A percentile compares a stretch with the other conserved stretches of the same genome.
Evolutionary conservation across 2,329 filamentous ascomycete genomes (phyloP).

Genomic region (Arthrobotrys iridis): DNA sequence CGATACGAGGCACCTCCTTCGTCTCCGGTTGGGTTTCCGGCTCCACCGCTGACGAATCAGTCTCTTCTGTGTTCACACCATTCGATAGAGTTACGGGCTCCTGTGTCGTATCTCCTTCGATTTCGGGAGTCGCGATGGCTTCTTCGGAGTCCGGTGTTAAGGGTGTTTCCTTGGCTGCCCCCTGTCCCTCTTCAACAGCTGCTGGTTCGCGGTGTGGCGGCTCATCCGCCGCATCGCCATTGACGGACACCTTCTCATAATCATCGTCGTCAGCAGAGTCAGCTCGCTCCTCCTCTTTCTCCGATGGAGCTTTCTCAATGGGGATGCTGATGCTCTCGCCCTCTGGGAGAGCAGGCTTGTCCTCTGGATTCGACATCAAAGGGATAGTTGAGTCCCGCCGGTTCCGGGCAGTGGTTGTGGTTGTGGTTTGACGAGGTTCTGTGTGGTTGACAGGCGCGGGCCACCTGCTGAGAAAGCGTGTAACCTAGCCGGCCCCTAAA

Average conservation of each 20-base stretch:
- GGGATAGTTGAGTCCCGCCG: conserved; percentile 27
- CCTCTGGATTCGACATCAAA: conserved; percentile 46
- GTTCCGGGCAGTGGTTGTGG: conserved; percentile 27
- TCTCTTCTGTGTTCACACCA: neutral
- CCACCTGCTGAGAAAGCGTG: neutral
- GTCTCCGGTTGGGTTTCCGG: neutral
- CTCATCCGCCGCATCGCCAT: conserved; percentile 5
- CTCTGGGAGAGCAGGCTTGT: conserved; percentile 34
- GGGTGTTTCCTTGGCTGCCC: neutral
- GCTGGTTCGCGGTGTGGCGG: neutral
- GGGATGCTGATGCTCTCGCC: conserved; percentile 33
- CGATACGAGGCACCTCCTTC: neutral
- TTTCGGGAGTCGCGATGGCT: too few species aligned
- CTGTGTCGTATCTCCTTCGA: neutral
- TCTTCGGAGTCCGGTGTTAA: conserved; percentile 4
- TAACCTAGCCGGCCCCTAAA: conserved; percentile 7
- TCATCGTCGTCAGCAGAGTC: conserved; percentile 14
- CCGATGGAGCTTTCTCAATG: conserved; percentile 11
- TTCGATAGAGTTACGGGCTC: neutral
- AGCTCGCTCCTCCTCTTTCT: neutral
- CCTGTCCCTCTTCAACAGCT: neutral
- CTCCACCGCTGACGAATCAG: neutral
- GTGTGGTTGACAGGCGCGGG: neutral
- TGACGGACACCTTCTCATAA: neutral
- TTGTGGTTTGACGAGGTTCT: neutral